phyloP scores from a whole-genome alignment of 1,284 basidiomycete genomes.

The Moesziomyces antarcticus region DNA sequence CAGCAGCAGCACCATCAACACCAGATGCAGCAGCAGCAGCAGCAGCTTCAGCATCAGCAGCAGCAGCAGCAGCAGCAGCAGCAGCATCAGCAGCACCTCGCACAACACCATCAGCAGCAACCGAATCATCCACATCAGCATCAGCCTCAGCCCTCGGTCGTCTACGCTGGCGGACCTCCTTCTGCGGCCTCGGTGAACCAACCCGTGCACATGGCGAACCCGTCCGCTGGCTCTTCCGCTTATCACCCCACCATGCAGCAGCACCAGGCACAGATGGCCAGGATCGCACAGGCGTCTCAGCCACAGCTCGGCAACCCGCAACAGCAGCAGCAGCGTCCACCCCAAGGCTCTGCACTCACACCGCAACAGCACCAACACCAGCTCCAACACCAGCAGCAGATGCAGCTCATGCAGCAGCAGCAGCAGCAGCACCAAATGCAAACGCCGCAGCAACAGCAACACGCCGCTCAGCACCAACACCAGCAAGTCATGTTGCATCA shows the following conservation, averaged over 20 bases:
- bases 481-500: slow-evolving; percentile 4
- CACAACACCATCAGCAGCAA: slow-evolving; percentile 8
- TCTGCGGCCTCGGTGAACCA: slow-evolving; percentile 7
- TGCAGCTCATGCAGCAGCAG: slow-evolving; percentile 7
- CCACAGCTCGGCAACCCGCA: slow-evolving; percentile 32
- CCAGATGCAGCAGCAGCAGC: slow-evolving; percentile 13
- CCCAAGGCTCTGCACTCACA: no score
- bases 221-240: slow-evolving; percentile 21
- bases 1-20: slow-evolving; percentile 16
- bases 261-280: slow-evolving; percentile 44
- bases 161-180: slow-evolving; percentile 13
- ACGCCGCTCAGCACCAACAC: slow-evolving; percentile 17
- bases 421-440: slow-evolving; percentile 25
- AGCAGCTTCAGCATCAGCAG: no score
- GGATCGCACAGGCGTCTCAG: slow-evolving; percentile 36
- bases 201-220: slow-evolving; percentile 19
- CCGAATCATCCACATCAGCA: slow-evolving; percentile 24
- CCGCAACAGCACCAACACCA: slow-evolving; percentile 18
- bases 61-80: slow-evolving; percentile 18
- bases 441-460: slow-evolving; percentile 30
- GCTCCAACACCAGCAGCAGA: slow-evolving; percentile 16
- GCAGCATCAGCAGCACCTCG: slow-evolving; percentile 23
- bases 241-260: slow-evolving; percentile 49
- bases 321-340: slow-evolving; percentile 11
- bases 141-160: slow-evolving; percentile 20